Base-by-base conservation (phyloP, 2,329 filamentous ascomycete genomes). In the Macrophomina pseudophaseolina region DNA sequence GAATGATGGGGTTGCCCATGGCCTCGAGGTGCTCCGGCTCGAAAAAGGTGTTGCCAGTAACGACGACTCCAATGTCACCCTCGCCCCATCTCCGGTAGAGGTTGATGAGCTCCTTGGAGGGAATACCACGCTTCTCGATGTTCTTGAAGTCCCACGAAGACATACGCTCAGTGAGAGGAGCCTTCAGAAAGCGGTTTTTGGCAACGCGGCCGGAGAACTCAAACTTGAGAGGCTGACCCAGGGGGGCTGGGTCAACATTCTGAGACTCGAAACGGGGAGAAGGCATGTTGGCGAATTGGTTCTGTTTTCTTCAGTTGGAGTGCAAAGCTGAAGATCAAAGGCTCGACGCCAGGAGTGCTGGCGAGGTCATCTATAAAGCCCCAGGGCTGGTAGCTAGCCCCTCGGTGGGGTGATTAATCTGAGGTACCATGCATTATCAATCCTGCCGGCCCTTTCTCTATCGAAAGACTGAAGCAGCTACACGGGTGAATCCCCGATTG, bases 101-200 rank as follows among this genome's bases (percentile, higher is more conserved):
- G 76, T 90, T 90, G 51, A 88, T 78, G 65, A 84, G 84, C 65
- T 84, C 79, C 70, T 83, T 81, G 18, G 80, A 81, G 7, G 86
- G 84, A 7, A 89, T 77, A 32, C 86, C 84, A 49, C 88, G 83
- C 5, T 80, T 81, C 30, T 82, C 77, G 11, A 85, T 70, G 66
- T 86, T 81, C 40, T 82, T 82, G 8, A 83, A 79, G 67, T 86
- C 81, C 86, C 87, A 91, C 6, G 84, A 87, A 0, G 87, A 86
- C 16, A 90, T 78, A 9, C 84, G 80, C 74, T 91, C 89, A 1
- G 86, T 86, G 88, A 91, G 90, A 51, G 89, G 85, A 5, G 81
- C 87, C 76, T 91, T 91, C 69, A 90, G 75, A 72, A 90, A 88
- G 23, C 88, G 82, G 73, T 91, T 91, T 53, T 83, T 84, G 1